Evolutionary conservation across 768 basidiomycete genomes (phyloP).

Genomic region (Pholiota microspora): DNA sequence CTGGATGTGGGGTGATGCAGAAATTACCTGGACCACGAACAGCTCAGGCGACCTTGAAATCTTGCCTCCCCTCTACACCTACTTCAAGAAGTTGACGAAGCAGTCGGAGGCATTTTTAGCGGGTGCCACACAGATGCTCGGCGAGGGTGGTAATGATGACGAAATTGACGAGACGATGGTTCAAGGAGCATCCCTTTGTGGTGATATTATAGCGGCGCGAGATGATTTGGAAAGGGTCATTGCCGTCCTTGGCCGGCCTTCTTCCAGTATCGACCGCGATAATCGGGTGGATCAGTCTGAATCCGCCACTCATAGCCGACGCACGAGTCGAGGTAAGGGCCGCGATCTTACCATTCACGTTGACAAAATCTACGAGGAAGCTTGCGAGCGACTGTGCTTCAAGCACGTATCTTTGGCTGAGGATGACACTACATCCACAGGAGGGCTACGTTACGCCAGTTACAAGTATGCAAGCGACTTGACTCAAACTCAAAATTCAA

Average conservation of each 20-base stretch:
- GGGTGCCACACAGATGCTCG: slow-evolving; percentile 42
- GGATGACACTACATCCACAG: slow-evolving; percentile 11
- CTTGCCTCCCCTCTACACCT: slow-evolving; percentile 41
- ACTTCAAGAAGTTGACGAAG: slow-evolving; percentile 51
- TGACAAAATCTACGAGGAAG: slow-evolving; percentile 38
- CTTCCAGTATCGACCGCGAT: slow-evolving; percentile 13
- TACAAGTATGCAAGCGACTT: slow-evolving; percentile 36
- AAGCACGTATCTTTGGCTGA: slow-evolving; percentile 35
- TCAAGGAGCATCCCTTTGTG: slow-evolving; percentile 44
- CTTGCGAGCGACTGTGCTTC: slow-evolving; percentile 49
- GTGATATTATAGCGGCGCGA: slow-evolving; percentile 48
- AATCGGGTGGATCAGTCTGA: slow-evolving; percentile 8
- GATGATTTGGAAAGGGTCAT: slow-evolving; percentile 51
- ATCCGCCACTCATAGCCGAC: slow-evolving; percentile 16
- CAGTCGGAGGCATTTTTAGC: slow-evolving; percentile 50
- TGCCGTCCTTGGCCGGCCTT: slow-evolving; percentile 31
- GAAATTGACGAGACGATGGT: slow-evolving; percentile 39
- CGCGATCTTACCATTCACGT: slow-evolving; percentile 30
- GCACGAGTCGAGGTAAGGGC: slow-evolving; percentile 25
- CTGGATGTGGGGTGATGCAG: slow-evolving; percentile 47
- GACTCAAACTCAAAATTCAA: slow-evolving; percentile 30
- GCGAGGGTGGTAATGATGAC: slow-evolving; percentile 23
- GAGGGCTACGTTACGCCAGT: slow-evolving; percentile 23
- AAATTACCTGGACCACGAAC: slow-evolving; percentile 38
- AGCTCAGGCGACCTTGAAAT: slow-evolving; percentile 28